These are phyloP conservation scores for Adansonia rubrostipa DNA, from an alignment of 441 rosid species.

Conservation along the genomic window DNA sequence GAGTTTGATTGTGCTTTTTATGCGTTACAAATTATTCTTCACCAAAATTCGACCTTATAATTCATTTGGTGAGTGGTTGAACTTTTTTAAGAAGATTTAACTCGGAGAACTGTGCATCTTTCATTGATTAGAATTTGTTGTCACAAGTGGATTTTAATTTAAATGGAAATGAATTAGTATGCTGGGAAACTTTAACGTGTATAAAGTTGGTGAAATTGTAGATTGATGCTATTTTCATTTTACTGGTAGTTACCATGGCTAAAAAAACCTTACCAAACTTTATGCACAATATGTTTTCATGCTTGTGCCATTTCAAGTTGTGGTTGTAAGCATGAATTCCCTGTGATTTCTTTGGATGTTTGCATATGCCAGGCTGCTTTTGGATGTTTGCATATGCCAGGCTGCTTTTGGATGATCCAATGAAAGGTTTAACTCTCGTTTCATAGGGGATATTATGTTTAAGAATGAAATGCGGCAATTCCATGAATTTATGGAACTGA, in stretches of 20 bases:
- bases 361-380: background rate
- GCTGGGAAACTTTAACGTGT: background rate
- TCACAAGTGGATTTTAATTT: background rate
- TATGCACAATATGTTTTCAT: background rate
- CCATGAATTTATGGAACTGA: background rate
- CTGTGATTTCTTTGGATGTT: background rate
- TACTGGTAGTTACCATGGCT: constrained; percentile 2
- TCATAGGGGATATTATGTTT: background rate
- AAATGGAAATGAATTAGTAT: constrained; percentile 6
- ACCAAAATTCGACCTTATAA: background rate
- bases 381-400: constrained; percentile 2
- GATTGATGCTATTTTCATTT: background rate
- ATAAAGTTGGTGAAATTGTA: constrained; percentile 1
- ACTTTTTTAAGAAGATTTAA: background rate
- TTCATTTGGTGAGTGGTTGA: constrained; percentile 13
- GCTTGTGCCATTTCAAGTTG: constrained; percentile 1
- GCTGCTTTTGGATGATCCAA: constrained; percentile 3
- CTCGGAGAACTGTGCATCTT: background rate
- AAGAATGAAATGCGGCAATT: background rate
- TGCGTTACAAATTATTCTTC: background rate
- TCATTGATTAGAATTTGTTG: constrained; percentile 1
- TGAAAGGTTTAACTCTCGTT: constrained; percentile 12
- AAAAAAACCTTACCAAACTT: background rate
- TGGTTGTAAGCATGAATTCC: constrained; percentile 7
- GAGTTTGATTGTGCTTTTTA: background rate